Percentiles rank a stretch among this genome's conserved stretches.
Conservation (phyloP, 257 asterid genomes). For the Mentha longifolia region DNA sequence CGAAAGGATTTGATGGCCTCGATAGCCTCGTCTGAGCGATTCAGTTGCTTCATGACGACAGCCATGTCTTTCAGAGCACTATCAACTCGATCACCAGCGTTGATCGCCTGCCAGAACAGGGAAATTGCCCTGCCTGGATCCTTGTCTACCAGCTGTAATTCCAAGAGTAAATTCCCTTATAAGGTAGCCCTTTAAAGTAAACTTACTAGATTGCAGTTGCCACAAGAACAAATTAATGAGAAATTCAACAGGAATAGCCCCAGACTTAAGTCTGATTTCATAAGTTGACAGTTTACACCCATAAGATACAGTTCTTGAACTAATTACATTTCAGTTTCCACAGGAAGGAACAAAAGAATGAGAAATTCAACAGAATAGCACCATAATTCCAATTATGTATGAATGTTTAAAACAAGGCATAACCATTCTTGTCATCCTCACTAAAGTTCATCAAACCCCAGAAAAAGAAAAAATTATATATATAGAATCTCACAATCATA, state of each 20-base stretch:
- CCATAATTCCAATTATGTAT: neutral
- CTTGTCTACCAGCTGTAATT: slow-evolving; percentile 49
- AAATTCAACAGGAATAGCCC: no score
- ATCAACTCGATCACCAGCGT: slow-evolving; percentile 88
- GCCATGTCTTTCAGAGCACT: slow-evolving; percentile 99
- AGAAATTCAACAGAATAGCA: no score
- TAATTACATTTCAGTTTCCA: no score
- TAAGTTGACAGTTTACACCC: no score
- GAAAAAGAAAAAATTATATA: neutral
- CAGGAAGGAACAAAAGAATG: no score
- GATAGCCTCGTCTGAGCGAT: slow-evolving; percentile 87
- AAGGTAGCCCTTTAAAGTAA: no score
- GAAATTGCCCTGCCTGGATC: slow-evolving; percentile 86
- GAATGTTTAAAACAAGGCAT: neutral
- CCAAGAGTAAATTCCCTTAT: neutral
- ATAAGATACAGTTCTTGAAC: no score
- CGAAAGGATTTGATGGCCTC: slow-evolving; percentile 98
- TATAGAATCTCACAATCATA: neutral
- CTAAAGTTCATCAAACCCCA: neutral
- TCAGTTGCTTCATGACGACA: slow-evolving; percentile 82
- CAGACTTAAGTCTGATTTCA: no score
- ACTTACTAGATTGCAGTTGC: no score
- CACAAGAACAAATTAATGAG: no score
- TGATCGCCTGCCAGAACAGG: slow-evolving; percentile 94
- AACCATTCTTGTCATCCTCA: neutral